Conservation (phyloP, 148 eudicot genomes). For the Cornus kousa region DNA sequence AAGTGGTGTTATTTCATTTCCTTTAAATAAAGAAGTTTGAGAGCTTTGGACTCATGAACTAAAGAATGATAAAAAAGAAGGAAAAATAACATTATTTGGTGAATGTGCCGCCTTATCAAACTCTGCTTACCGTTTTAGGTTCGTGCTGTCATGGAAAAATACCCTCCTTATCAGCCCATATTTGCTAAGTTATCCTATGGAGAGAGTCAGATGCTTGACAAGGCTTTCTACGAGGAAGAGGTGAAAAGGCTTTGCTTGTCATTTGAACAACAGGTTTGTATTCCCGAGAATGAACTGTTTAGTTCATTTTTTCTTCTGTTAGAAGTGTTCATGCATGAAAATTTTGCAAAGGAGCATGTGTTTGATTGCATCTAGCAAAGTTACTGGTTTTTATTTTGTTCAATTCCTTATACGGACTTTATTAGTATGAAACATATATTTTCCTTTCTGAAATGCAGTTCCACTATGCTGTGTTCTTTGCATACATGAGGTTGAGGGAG, state of each 20-base stretch:
- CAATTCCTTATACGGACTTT: not conserved
- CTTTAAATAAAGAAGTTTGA: too few species aligned
- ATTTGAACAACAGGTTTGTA: slow-evolving; percentile 75
- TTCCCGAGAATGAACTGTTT: not conserved
- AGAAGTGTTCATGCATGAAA: not conserved
- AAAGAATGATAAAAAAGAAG: too few species aligned
- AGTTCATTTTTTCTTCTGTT: not conserved
- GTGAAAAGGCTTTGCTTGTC: slow-evolving; percentile 77
- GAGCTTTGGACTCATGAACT: too few species aligned
- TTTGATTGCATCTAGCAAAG: not conserved
- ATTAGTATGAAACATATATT: not conserved
- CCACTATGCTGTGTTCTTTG: slow-evolving; percentile 90
- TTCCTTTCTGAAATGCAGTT: slow-evolving; percentile 56
- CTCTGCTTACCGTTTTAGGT: slow-evolving; percentile 41
- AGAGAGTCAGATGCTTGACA: slow-evolving; percentile 98
- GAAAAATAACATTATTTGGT: too few species aligned
- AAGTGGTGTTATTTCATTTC: too few species aligned
- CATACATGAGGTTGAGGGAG: slow-evolving; percentile 91
- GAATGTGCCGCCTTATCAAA: too few species aligned
- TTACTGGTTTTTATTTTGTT: not conserved
- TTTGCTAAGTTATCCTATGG: slow-evolving; percentile 87
- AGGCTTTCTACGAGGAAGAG: slow-evolving; percentile 85
- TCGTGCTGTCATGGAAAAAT: slow-evolving; percentile 86
- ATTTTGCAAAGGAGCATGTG: not conserved
- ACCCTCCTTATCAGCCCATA: slow-evolving; percentile 80